Evolutionary conservation across 1,284 basidiomycete genomes (phyloP).

Genomic region (Mycosarcoma mackinlayi): DNA sequence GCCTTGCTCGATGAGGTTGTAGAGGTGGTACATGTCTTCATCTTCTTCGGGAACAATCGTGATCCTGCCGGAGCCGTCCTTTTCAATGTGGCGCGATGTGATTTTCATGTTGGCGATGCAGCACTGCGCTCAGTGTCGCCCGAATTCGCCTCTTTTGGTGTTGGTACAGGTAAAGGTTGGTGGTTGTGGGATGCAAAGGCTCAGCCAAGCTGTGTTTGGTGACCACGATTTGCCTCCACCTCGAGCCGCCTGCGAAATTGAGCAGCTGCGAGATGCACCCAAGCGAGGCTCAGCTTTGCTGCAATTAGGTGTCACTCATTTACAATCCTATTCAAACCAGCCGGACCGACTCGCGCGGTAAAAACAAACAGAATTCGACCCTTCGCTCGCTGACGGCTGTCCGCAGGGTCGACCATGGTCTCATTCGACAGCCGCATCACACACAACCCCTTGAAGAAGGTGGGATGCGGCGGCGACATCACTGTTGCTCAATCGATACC

Average conservation of each 20-base stretch:
- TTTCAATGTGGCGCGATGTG: slow-evolving; percentile 61
- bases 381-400: neutral
- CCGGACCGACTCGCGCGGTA: slow-evolving; percentile 18
- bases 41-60: slow-evolving; percentile 64
- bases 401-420: too few species aligned
- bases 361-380: neutral
- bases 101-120: slow-evolving; percentile 60
- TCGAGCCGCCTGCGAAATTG: neutral
- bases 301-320: slow-evolving; percentile 26
- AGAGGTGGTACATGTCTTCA: slow-evolving; percentile 99
- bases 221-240: slow-evolving; percentile 11
- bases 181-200: slow-evolving; percentile 3
- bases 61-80: slow-evolving; percentile 65
- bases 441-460: too few species aligned
- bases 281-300: slow-evolving; percentile 1
- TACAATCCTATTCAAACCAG: slow-evolving; percentile 6
- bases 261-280: neutral
- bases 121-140: too few species aligned
- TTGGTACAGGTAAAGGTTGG: too few species aligned
- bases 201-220: slow-evolving; percentile 3
- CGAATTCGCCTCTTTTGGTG: too few species aligned
- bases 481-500: too few species aligned
- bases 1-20: slow-evolving; percentile 85
- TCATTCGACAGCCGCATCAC: too few species aligned
- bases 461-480: too few species aligned